These are phyloP conservation scores for Phlebopus sp. DNA, from an alignment of 1,284 basidiomycete genomes.

Conservation along the genomic window DNA sequence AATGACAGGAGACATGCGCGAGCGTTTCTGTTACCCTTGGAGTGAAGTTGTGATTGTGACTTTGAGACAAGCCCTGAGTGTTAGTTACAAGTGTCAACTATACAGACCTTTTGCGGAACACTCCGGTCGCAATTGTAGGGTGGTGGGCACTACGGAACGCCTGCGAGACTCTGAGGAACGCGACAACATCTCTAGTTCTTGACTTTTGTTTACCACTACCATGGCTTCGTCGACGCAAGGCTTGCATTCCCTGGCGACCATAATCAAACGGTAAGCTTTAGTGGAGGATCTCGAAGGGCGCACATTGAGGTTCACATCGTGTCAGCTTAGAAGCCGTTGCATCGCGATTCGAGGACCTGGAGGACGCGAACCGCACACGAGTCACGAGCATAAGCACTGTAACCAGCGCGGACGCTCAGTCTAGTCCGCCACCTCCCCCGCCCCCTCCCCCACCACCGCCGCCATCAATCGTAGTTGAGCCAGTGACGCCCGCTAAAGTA, in stretches of 20 bases:
- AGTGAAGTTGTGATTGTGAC: background rate
- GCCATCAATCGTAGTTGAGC: conserved; percentile 32
- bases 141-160: background rate
- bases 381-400: conserved; percentile 25
- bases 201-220: background rate
- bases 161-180: background rate
- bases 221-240: conserved; percentile 44
- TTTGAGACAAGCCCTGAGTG: background rate
- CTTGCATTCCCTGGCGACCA: conserved; percentile 71
- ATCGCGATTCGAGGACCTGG: conserved; percentile 91
- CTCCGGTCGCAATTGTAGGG: conserved; percentile 19
- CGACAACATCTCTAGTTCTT: background rate
- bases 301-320: conserved; percentile 3
- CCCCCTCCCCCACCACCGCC: conserved; percentile 38
- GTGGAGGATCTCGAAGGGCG: background rate
- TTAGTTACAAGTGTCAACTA: background rate
- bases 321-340: conserved; percentile 87
- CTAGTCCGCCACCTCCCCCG: conserved; percentile 41
- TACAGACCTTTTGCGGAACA: conserved; percentile 11
- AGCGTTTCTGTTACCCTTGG: background rate
- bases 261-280: conserved; percentile 71
- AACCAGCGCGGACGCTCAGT: conserved; percentile 33
- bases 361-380: conserved; percentile 43
- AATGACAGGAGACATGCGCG: conserved; percentile 17
- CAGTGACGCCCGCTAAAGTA: conserved; percentile 58